These are phyloP conservation scores for Xylaria sp. DNA, from an alignment of 495 filamentous ascomycete genomes.

Conservation along the genomic window DNA sequence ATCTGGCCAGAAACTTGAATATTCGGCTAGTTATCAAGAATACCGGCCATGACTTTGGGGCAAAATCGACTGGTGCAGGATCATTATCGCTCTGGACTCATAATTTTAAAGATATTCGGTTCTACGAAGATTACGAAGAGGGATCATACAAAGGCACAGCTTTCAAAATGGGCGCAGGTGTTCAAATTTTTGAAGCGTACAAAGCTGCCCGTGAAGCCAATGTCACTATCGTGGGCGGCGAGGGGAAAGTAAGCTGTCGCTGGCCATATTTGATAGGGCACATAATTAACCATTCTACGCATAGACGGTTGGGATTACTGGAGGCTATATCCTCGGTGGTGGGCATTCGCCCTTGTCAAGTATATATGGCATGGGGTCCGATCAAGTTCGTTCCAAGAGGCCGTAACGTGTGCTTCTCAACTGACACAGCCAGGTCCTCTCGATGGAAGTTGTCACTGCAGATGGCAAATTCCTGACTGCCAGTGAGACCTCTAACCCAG, in stretches of 20 bases:
- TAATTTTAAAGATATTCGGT: slow-evolving; percentile 59
- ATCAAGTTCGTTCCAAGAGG: slow-evolving; percentile 47
- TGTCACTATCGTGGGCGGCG: slow-evolving; percentile 57
- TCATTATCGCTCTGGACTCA: slow-evolving; percentile 69
- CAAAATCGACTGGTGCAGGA: slow-evolving; percentile 57
- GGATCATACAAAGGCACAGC: slow-evolving; percentile 52
- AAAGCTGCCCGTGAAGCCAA: slow-evolving; percentile 45
- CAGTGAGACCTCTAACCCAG: slow-evolving; percentile 55
- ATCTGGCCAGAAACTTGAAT: slow-evolving; percentile 65
- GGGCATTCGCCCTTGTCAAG: slow-evolving; percentile 56
- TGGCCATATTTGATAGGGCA: not conserved
- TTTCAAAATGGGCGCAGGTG: slow-evolving; percentile 57
- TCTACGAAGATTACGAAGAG: slow-evolving; percentile 50
- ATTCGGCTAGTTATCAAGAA: slow-evolving; percentile 71
- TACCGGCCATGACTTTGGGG: slow-evolving; percentile 71
- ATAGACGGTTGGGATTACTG: slow-evolving; percentile 58
- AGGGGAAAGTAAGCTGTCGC: slow-evolving; percentile 44
- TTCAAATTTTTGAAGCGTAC: slow-evolving; percentile 56
- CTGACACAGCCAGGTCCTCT: slow-evolving; percentile 46
- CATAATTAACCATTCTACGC: slow-evolving; percentile 5
- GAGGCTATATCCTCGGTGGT: slow-evolving; percentile 62
- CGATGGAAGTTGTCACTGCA: slow-evolving; percentile 64
- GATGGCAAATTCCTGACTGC: slow-evolving; percentile 64
- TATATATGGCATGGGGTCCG: slow-evolving; percentile 57
- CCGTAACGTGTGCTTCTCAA: not conserved